Conservation (phyloP, 2,329 filamentous ascomycete genomes). For the Coleophoma cylindrospora region DNA sequence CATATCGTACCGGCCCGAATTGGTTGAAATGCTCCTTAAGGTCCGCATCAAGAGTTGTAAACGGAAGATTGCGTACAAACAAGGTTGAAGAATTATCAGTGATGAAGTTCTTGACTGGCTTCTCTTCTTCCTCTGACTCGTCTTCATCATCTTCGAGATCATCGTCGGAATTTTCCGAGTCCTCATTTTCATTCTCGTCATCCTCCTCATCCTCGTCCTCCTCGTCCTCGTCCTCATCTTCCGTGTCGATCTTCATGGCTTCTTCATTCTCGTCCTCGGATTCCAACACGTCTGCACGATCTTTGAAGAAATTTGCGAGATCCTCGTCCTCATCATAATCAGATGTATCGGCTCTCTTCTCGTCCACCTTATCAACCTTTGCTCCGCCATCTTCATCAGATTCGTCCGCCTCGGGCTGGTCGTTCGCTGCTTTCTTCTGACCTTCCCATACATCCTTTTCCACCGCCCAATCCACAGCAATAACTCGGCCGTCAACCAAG, state of each 20-base stretch:
- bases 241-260: neutral
- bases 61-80: slow-evolving; percentile 93
- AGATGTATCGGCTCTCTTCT: slow-evolving; percentile 19
- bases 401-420: slow-evolving; percentile 29
- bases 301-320: slow-evolving; percentile 27
- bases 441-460: slow-evolving; percentile 83
- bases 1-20: slow-evolving; percentile 87
- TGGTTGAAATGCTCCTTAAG: slow-evolving; percentile 81
- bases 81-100: slow-evolving; percentile 71
- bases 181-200: slow-evolving; percentile 42
- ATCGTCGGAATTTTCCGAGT: slow-evolving; percentile 46
- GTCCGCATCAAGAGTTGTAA: slow-evolving; percentile 75
- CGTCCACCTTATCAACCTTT: slow-evolving; percentile 22
- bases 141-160: slow-evolving; percentile 31
- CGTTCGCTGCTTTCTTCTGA: slow-evolving; percentile 41
- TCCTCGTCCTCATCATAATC: slow-evolving; percentile 30
- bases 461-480: slow-evolving; percentile 96
- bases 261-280: slow-evolving; percentile 25
- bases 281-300: slow-evolving; percentile 26
- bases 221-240: slow-evolving; percentile 42
- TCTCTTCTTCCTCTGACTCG: slow-evolving; percentile 30
- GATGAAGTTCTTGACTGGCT: slow-evolving; percentile 29
- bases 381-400: slow-evolving; percentile 27
- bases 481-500: slow-evolving; percentile 76
- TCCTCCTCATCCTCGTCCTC: slow-evolving; percentile 29